Evolutionary conservation across 352 stramenopile genomes (phyloP).

Genomic region (Phytophthora sansomeana): DNA sequence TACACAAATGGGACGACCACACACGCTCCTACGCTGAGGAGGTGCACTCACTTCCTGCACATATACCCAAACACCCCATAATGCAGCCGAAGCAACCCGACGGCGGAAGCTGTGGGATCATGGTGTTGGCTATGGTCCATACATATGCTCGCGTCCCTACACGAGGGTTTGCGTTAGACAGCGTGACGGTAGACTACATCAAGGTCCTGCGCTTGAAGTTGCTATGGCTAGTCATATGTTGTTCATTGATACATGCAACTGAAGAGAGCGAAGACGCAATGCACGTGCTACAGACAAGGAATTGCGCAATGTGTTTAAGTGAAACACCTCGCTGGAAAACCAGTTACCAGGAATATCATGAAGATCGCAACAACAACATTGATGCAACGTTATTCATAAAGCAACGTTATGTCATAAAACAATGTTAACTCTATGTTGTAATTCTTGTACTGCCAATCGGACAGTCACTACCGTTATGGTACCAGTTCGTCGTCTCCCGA

Average conservation of each 20-base stretch:
- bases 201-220: not conserved
- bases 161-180: not conserved
- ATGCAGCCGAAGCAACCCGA: not conserved
- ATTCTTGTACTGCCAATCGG: no score
- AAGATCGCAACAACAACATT: no score
- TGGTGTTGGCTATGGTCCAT: constrained; percentile 2
- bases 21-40: not conserved
- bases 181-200: not conserved
- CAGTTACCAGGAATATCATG: no score
- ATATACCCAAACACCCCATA: not conserved
- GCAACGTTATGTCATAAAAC: no score
- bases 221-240: not conserved
- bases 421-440: no score
- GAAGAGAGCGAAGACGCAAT: not conserved
- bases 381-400: no score
- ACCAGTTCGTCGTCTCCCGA: no score
- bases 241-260: not conserved
- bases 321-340: no score
- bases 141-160: not conserved
- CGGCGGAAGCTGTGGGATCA: not conserved
- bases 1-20: not conserved
- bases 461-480: no score
- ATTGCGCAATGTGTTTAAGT: not conserved
- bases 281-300: not conserved
- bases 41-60: not conserved